phyloP scores from a whole-genome alignment of 768 basidiomycete genomes.

The Kwoniella sp. region DNA sequence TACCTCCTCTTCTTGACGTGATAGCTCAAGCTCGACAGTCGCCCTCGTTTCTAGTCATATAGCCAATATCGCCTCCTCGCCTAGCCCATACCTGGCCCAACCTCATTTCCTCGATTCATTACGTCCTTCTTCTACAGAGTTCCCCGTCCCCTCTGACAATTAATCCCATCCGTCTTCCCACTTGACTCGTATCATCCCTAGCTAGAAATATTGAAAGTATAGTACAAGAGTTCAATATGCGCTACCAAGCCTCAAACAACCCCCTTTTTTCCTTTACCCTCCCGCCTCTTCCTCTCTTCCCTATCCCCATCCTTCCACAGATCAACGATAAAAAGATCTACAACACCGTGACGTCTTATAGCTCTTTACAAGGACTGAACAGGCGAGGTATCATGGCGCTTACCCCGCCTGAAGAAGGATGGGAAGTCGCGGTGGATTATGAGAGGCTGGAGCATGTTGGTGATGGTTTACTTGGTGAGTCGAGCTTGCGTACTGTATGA shows the following conservation, averaged over 20 bases:
- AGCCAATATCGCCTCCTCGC: too few relatives aligned
- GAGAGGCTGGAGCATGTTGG: constrained; percentile 51
- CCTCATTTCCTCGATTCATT: too few relatives aligned
- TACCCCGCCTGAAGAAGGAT: constrained; percentile 12
- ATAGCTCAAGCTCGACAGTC: too few relatives aligned
- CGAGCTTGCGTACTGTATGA: too few relatives aligned
- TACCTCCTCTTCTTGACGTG: neutral
- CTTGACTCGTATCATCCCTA: too few relatives aligned
- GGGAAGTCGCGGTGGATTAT: constrained; percentile 27
- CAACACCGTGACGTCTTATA: constrained; percentile 29
- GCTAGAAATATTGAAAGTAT: too few relatives aligned
- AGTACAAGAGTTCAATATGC: constrained; percentile 8
- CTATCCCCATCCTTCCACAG: constrained; percentile 33
- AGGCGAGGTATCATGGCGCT: constrained; percentile 6
- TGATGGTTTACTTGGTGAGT: constrained; percentile 43
- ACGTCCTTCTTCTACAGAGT: too few relatives aligned
- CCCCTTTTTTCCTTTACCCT: constrained; percentile 6
- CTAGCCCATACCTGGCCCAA: too few relatives aligned
- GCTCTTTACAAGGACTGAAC: constrained; percentile 5
- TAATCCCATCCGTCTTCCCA: too few relatives aligned
- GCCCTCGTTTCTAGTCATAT: too few relatives aligned
- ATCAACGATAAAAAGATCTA: constrained; percentile 25
- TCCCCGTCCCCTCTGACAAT: too few relatives aligned
- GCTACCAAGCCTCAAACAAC: constrained; percentile 9
- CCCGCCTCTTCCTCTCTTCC: constrained; percentile 4